Conservation (phyloP, 768 basidiomycete species). For the Aureoboletus auriporus region DNA sequence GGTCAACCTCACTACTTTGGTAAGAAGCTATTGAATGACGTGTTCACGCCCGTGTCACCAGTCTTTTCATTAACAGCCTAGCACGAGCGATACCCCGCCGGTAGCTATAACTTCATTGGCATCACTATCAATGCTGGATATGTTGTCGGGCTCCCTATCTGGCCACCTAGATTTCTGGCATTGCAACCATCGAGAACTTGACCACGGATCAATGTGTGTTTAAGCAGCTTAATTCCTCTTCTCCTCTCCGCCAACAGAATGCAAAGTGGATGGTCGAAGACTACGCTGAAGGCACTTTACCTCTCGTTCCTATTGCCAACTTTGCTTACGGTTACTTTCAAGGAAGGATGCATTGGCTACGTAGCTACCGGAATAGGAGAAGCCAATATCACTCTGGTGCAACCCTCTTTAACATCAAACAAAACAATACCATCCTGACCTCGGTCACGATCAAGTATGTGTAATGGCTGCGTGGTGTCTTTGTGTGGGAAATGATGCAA, state of each 20-base stretch:
- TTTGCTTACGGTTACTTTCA: conserved; percentile 3
- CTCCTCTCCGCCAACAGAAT: neutral
- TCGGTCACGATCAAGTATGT: neutral
- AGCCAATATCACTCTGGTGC: neutral
- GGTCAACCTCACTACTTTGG: neutral
- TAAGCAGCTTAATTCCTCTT: neutral
- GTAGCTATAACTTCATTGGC: neutral
- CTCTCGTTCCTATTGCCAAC: neutral
- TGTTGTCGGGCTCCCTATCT: neutral
- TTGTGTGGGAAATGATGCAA: no score
- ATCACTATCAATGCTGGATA: neutral
- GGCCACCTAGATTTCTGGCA: neutral
- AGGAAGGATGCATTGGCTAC: neutral
- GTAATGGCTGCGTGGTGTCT: no score
- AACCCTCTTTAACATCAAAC: neutral
- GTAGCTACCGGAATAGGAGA: neutral
- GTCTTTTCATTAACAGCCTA: neutral
- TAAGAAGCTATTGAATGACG: neutral
- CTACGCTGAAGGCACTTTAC: neutral
- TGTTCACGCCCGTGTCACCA: neutral
- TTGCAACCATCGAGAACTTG: neutral
- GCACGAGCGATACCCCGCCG: neutral
- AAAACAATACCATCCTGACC: neutral
- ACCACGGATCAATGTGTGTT: neutral
- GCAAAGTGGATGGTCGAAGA: conserved; percentile 4